Evolutionary conservation across 352 stramenopile genomes (phyloP), one percentile per base, ranked within the genome.

Genomic region (Phytophthora sp.): DNA sequence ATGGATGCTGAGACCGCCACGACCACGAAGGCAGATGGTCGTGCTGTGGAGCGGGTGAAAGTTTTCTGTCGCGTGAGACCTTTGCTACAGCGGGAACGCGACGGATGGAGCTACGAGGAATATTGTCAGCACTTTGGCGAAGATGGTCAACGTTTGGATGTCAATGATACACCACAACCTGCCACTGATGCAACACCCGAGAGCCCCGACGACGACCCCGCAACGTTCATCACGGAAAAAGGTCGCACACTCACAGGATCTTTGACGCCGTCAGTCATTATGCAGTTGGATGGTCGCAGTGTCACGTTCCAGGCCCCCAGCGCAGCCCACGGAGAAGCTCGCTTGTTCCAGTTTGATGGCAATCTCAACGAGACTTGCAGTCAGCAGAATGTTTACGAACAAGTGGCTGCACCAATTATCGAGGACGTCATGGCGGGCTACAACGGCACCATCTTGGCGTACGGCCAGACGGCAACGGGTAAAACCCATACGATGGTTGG

Each of bases 401-500:
- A 51, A 4, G 82, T 80, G 8, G 82, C 82, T n/a, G 65, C 63
- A 11, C 73, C 82, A 26, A 73, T 93, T 31, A 75, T 93, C 6
- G 68, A 82, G 33, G 80, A 88, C 39, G 82, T 89, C 16, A 74
- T 91, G 46, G 71, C 84, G 9, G 82, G 82, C 7, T 91, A 79
- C 66, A 89, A 88, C 57, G 82, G 76, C 29, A 89, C 82, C 20
- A 84, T 91, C 60, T 69, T 91, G 21, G 82, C 80, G 12, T 91
- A 91, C 58, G 82, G 82, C 0, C 82, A 91, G 38, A 91, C 82
- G 26, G 67, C 76, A 26, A 87, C 75, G 13, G 84, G 80, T 49
- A 91, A 93, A 67, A 90, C 82, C 1, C 73, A 91, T 57, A 91
- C 80, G 7, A 91, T 93, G 82, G 65, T 91, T 13, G 84, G 80